Base-by-base conservation (phyloP, 768 basidiomycete genomes). In the Lactarius vividus region DNA sequence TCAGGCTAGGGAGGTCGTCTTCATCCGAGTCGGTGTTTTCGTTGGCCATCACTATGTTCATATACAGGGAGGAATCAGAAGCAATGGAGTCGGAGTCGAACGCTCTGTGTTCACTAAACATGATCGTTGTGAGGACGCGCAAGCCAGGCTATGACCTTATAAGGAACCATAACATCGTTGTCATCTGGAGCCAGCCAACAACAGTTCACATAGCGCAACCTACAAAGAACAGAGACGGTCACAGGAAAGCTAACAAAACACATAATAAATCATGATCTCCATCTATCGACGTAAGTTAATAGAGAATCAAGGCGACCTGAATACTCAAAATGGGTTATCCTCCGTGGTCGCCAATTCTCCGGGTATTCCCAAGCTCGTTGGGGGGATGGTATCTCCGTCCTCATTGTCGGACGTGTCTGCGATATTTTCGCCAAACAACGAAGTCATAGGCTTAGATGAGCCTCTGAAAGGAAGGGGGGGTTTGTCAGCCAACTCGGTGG, bases 241-340 rank as follows among this genome's bases (percentile, higher is more conserved):
- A 49, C 29, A 54, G 37, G 44, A 49, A 15, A 67, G 42, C 63
- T 60, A 42, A 40, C 53, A 61, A 52, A 65, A 65, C 63, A 63
- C 49, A 52, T 20, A 65, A 40, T 57, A 60, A 59, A 68, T 66
- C 44, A 46, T 40, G 13, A 33, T 46, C 23, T 66, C 23, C 56
- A 68, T 60, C 68, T 65, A 67, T 70, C 62, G 56, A 59, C 33
- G 40, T 35, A 55, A 49, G 26, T 18, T 40, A 10, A 33, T 59
- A 55, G 35, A 16, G 26, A 59, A 58, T 46, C 35, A 35, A 39
- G 46, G 40, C 20, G 15, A 26, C 23, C 39, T 20, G 28, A 57
- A 11, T 44, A n/a, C 23, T 77, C 77, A 87, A 77, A 93, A 92
- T 23, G 91, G 91, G 72, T 91, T 92, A 74, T 87, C 85, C 61